Conservation (phyloP, 345 rosid genomes). For the Citrus cavaleriei region DNA sequence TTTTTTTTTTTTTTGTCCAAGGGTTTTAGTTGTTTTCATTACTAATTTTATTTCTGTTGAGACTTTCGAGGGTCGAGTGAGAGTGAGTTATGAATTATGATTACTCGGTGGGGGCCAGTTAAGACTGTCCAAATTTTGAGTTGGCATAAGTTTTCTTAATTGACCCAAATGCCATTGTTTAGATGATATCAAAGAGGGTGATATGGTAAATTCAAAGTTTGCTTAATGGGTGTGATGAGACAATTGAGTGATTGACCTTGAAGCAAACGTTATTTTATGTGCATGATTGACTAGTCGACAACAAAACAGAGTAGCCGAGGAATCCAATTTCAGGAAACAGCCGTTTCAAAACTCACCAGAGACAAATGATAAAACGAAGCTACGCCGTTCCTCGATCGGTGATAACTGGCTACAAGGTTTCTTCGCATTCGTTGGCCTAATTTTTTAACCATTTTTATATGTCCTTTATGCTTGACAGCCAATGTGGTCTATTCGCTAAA, state of each 20-base stretch:
- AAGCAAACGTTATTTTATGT: not conserved
- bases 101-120: not conserved
- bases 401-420: slow-evolving; percentile 21
- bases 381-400: not conserved
- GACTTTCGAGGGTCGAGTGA: not conserved
- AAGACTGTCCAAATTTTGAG: slow-evolving; percentile 7
- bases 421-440: not conserved
- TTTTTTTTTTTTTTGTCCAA: not conserved
- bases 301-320: not conserved
- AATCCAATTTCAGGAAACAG: not conserved
- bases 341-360: not conserved
- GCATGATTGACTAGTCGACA: not conserved
- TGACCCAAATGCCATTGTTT: not conserved
- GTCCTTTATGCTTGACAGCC: not conserved
- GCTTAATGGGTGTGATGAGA: not conserved
- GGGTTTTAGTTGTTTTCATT: slow-evolving; percentile 1
- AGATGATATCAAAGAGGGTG: not conserved
- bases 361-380: slow-evolving; percentile 8
- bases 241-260: not conserved
- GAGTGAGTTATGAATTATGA: slow-evolving; percentile 3
- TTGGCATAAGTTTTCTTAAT: not conserved
- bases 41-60: no score
- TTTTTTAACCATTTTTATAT: not conserved
- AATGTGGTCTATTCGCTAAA: not conserved
- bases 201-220: not conserved